Conservation (phyloP, 2,329 filamentous ascomycete genomes). For the Aspergillus cejpii region DNA sequence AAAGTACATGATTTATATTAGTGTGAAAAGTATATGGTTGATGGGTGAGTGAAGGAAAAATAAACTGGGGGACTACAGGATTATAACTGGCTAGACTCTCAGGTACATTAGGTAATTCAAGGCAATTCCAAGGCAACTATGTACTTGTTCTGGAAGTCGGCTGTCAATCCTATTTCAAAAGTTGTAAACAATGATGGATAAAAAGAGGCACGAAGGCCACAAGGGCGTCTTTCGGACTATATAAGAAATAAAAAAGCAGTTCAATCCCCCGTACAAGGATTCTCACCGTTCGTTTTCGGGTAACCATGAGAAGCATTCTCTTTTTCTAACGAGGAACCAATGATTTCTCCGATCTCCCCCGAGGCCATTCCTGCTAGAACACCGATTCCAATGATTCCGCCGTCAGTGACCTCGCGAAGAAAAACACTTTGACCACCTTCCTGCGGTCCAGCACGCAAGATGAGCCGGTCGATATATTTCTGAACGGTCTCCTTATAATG, state of each 20-base stretch:
- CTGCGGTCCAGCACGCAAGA: slow-evolving; percentile 37
- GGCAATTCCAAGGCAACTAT: background rate
- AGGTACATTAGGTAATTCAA: background rate
- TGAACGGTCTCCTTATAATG: slow-evolving; percentile 63
- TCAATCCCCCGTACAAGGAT: background rate
- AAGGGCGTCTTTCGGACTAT: too few species aligned
- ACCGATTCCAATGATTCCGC: slow-evolving; percentile 48
- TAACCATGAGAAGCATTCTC: slow-evolving; percentile 2
- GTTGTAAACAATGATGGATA: too few species aligned
- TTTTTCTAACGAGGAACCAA: slow-evolving; percentile 13
- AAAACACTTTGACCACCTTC: slow-evolving; percentile 45
- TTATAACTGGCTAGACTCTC: background rate
- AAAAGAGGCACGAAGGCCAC: too few species aligned
- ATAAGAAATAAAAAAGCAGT: too few species aligned
- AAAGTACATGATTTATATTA: background rate
- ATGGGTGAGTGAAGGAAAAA: too few species aligned
- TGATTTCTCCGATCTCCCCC: slow-evolving; percentile 27
- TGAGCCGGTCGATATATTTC: slow-evolving; percentile 54
- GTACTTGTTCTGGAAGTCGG: too few species aligned
- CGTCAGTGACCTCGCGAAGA: slow-evolving; percentile 46
- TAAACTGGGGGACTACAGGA: background rate
- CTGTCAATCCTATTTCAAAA: too few species aligned
- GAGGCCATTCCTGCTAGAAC: slow-evolving; percentile 45
- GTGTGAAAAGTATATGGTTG: background rate
- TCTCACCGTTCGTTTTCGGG: background rate